Conservation (phyloP, 2,329 filamentous ascomycete genomes). For the Nakataea oryzae region DNA sequence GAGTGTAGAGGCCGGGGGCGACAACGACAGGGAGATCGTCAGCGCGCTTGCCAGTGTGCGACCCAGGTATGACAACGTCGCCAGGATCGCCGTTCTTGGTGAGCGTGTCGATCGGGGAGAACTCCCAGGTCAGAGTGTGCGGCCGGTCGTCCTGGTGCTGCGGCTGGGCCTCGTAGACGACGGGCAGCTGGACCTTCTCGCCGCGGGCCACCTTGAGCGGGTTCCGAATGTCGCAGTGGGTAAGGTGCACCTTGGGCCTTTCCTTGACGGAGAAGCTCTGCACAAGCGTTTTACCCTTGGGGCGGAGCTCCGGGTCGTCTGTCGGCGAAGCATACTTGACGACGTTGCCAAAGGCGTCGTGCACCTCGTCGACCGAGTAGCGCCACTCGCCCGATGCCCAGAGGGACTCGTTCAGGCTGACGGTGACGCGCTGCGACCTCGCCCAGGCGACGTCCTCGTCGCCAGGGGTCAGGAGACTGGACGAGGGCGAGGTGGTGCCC, state of each 20-base stretch:
- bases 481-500: conserved; percentile 25
- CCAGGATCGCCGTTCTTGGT: conserved; percentile 61
- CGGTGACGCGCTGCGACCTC: conserved; percentile 59
- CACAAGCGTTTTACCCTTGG: conserved; percentile 52
- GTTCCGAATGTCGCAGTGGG: conserved; percentile 66
- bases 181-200: conserved; percentile 54
- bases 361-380: conserved; percentile 85
- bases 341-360: conserved; percentile 81
- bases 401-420: conserved; percentile 86
- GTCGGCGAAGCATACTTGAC: conserved; percentile 59
- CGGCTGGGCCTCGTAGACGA: conserved; percentile 57
- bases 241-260: conserved; percentile 62
- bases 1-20: conserved; percentile 74
- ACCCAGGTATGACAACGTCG: conserved; percentile 43
- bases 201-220: conserved; percentile 80
- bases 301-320: conserved; percentile 58
- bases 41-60: conserved; percentile 49
- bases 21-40: conserved; percentile 58
- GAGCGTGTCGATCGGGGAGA: conserved; percentile 63
- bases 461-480: conserved; percentile 42
- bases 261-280: conserved; percentile 82
- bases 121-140: conserved; percentile 70
- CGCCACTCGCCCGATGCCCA: conserved; percentile 70
- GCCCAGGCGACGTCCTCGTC: conserved; percentile 74
- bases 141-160: conserved; percentile 47